Base-by-base conservation (phyloP, 2,329 filamentous ascomycete genomes). In the Monilinia aucupariae region DNA sequence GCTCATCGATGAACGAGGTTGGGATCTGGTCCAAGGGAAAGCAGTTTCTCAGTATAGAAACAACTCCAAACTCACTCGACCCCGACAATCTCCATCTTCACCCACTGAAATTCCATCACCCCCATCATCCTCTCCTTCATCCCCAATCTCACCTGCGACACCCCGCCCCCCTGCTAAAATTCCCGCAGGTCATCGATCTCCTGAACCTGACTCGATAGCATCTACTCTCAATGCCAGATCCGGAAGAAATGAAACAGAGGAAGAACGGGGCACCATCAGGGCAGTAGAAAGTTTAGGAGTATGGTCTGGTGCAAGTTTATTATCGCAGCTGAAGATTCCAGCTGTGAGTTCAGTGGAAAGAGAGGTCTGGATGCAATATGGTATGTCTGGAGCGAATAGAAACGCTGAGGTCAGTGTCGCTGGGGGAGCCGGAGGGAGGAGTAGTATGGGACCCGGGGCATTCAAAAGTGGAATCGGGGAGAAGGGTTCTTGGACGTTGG, bases 271-370 rank as follows among this genome's bases (percentile, higher is more conserved):
- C 2, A 76, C 79, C 34, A 77, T 92, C 47, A 81, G 89, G 32
- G 86, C 82, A 2, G 77, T 91, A 2, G 85, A 90, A 65, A 86
- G 86, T 0, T 75, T 92, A 1, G 90, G 90, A 0, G 78, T 89
- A 2, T 93, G 89, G 89, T 82, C 83, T 25, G 90, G 90, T 13
- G 89, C 85, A 3, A 91, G 88, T 72, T 72, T 93, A 61, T 76
- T 89, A 22, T 83, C 86, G 3, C 84, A 87, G 67, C 77, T 92
- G 64, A 87, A 87, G 63, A 79, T 91, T 4, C 83, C 85, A 43
- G 85, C 88, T 2, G 81, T 90, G 59, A 86, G 87, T 2, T 83
- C 86, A 37, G 78, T 92, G 25, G 89, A 92, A 66, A 79, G 86
- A 32, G 90, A 93, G 8, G 78, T 84, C 41, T 93, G 90, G 81